Percentiles rank a stretch among this genome's conserved stretches.
Evolutionary conservation across 2,329 filamentous ascomycete species (phyloP).

Genomic region (Fusarium sp.): DNA sequence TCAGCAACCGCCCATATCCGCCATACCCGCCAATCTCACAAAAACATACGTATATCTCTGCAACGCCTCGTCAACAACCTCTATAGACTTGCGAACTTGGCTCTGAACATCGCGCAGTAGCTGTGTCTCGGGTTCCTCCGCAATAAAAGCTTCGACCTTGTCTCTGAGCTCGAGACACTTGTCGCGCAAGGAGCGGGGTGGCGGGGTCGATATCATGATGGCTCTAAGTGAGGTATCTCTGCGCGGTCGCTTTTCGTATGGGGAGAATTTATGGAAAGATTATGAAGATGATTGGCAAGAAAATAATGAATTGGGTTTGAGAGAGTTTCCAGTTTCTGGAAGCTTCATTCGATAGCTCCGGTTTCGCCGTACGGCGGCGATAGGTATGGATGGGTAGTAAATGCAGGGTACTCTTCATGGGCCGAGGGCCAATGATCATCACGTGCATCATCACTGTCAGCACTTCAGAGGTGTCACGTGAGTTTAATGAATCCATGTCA

Average conservation of each 20-base stretch:
- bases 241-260: neutral
- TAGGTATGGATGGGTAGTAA: conserved; percentile 10
- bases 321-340: conserved; percentile 7
- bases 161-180: conserved; percentile 66
- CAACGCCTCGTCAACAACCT: conserved; percentile 80
- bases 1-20: conserved; percentile 21
- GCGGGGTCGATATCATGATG: conserved; percentile 39
- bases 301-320: neutral
- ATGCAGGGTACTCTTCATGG: conserved; percentile 13
- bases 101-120: conserved; percentile 74
- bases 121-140: conserved; percentile 65
- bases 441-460: neutral
- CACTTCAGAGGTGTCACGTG: neutral
- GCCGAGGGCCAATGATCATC: conserved; percentile 18
- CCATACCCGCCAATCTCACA: neutral
- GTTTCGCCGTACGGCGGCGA: conserved; percentile 31
- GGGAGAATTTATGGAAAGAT: rapidly evolving
- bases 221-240: neutral
- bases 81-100: conserved; percentile 78
- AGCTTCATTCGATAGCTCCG: conserved; percentile 29
- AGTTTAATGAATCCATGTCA: no score
- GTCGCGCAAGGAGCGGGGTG: conserved; percentile 49
- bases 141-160: conserved; percentile 74
- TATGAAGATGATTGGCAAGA: neutral
- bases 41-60: conserved; percentile 73